Base-by-base conservation (phyloP, 192 early-diverging fungal genomes). In the Umbelopsis isabellina region DNA sequence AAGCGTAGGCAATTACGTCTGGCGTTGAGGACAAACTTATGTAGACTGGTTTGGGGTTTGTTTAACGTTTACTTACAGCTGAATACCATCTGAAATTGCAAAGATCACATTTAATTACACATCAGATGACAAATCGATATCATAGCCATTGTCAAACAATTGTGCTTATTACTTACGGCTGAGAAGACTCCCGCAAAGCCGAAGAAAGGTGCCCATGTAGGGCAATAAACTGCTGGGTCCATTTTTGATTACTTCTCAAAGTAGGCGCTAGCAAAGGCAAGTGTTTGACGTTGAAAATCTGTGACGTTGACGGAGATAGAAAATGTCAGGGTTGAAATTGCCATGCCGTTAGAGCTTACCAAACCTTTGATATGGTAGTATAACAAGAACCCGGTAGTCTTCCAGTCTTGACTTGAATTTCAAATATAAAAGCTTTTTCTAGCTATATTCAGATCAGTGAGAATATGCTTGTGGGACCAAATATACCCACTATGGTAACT, bases 121-220 rank as follows among this genome's bases (percentile, higher is more conserved):
- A 12, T 22, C 18, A 21, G 21, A 33, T 67, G 22, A 33, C 7
- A 41, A 52, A 49, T 18, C 46, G 37, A 7, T 13, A 1, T 2
- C 18, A n/a, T 10, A 11, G 25, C 21, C 2, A 20, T 9, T 13
- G 27, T 25, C 10, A 61, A 2, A 15, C 45, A 89, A 89, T 90
- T 89, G 91, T 87, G 89, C 75, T 91, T 89, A 75, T 97, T 94
- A 53, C 97, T 93, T 74, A 96, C 95, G 61, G 97, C 94, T 46
- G 89, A 85, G 18, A 90, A 91, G 75, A 92, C 94, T 37, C 97
- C 97, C 50, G 94, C 90, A 49, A 93, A 89, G 72, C 96, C 95
- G 81, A 99, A 96, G 88, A 99, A 94, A 49, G 97, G 93, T 67
- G 96, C 87, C 80, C 93, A 99, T 46, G 90, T 90, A 37, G 97